These are phyloP conservation scores for Phytophthora meadii DNA, from an alignment of 352 stramenopile genomes.

Conservation along the genomic window DNA sequence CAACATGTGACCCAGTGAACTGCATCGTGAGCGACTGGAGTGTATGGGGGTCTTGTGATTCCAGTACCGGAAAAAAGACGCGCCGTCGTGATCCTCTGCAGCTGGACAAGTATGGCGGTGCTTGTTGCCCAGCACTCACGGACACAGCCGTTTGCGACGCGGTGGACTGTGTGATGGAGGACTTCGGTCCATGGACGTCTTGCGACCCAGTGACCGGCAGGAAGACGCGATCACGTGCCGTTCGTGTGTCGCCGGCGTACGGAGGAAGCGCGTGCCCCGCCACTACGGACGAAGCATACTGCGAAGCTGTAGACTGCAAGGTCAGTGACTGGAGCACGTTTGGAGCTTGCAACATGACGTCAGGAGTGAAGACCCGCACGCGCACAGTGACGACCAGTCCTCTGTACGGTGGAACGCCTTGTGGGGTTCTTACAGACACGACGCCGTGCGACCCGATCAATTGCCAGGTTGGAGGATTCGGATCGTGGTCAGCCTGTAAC, in stretches of 20 bases:
- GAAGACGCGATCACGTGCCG: constrained; percentile 44
- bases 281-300: constrained; percentile 39
- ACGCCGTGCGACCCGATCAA: constrained; percentile 56
- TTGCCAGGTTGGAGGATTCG: constrained; percentile 50
- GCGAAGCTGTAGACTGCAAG: constrained; percentile 53
- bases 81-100: constrained; percentile 47
- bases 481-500: constrained; percentile 43
- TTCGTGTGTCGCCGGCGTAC: constrained; percentile 41
- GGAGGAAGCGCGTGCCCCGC: constrained; percentile 43
- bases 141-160: constrained; percentile 38
- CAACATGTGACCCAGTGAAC: constrained; percentile 63
- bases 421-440: constrained; percentile 32
- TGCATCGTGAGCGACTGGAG: constrained; percentile 58
- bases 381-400: constrained; percentile 34
- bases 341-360: constrained; percentile 37
- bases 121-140: constrained; percentile 31
- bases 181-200: constrained; percentile 38
- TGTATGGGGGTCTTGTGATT: constrained; percentile 42
- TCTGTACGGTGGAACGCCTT: constrained; percentile 50
- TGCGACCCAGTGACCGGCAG: constrained; percentile 36
- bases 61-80: constrained; percentile 36
- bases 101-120: constrained; percentile 42
- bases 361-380: constrained; percentile 46
- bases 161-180: constrained; percentile 51
- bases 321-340: constrained; percentile 50